phyloP scores from a whole-genome alignment of 1,139 yeast genomes.

The Yamadazyma trypodendri region DNA sequence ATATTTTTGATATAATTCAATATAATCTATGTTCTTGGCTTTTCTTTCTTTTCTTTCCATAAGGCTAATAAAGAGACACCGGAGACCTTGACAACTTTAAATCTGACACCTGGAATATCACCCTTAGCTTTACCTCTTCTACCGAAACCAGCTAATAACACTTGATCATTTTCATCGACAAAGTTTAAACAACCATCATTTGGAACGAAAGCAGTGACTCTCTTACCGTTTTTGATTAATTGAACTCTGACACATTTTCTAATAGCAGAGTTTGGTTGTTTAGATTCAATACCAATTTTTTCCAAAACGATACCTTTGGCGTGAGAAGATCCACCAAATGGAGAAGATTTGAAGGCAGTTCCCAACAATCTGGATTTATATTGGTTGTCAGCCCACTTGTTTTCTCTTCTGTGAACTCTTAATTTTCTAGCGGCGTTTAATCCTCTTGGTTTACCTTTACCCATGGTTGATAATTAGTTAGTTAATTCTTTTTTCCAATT shows the following conservation, averaged over 20 bases:
- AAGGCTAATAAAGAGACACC: slow-evolving; percentile 99
- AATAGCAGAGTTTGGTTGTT: slow-evolving; percentile 99
- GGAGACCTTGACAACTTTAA: slow-evolving; percentile 99
- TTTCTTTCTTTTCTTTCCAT: slow-evolving; percentile 99
- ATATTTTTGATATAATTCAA: slow-evolving; percentile 11
- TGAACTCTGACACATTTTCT: slow-evolving; percentile 99
- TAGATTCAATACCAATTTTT: slow-evolving; percentile 99
- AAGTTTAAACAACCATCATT: slow-evolving; percentile 99
- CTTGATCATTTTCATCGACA: slow-evolving; percentile 99
- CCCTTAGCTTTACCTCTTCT: slow-evolving; percentile 99
- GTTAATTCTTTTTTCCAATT: slow-evolving; percentile 5
- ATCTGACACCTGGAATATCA: slow-evolving; percentile 99
- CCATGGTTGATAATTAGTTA: slow-evolving; percentile 49
- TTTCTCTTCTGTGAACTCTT: slow-evolving; percentile 99
- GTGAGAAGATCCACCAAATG: slow-evolving; percentile 99
- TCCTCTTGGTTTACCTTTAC: slow-evolving; percentile 97
- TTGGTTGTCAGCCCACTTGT: slow-evolving; percentile 99
- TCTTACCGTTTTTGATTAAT: slow-evolving; percentile 99
- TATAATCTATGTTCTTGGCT: slow-evolving; percentile 88
- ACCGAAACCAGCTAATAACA: slow-evolving; percentile 99
- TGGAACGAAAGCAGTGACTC: slow-evolving; percentile 99
- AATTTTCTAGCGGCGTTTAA: slow-evolving; percentile 99
- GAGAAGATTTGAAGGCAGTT: slow-evolving; percentile 99
- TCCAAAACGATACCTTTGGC: slow-evolving; percentile 99
- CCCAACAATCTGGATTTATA: slow-evolving; percentile 99